Evolutionary conservation across 805 yeast species (phyloP).

Genomic region (Saturnispora saitoi): DNA sequence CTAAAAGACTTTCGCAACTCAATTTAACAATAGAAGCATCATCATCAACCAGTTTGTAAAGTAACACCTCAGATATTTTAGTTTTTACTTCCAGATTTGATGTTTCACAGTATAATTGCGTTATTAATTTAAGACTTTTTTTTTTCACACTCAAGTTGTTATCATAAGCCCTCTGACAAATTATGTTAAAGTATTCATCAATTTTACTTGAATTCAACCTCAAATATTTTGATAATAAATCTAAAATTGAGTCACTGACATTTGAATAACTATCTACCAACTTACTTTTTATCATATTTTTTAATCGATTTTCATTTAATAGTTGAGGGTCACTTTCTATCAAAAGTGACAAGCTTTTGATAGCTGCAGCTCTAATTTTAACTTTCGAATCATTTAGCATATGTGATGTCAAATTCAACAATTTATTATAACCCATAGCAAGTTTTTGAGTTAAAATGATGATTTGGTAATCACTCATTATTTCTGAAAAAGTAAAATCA

Average conservation of each 20-base stretch:
- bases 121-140: slow-evolving; percentile 47
- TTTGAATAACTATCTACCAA: slow-evolving; percentile 57
- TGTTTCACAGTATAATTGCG: slow-evolving; percentile 36
- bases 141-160: slow-evolving; percentile 57
- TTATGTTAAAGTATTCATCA: slow-evolving; percentile 39
- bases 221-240: slow-evolving; percentile 46
- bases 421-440: slow-evolving; percentile 39
- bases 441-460: slow-evolving; percentile 28
- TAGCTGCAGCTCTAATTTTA: slow-evolving; percentile 52
- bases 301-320: slow-evolving; percentile 42
- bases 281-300: slow-evolving; percentile 40
- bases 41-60: slow-evolving; percentile 58
- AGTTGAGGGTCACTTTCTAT: slow-evolving; percentile 45
- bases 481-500: neutral
- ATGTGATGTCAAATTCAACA: slow-evolving; percentile 40
- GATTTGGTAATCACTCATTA: slow-evolving; percentile 15
- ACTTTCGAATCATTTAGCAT: slow-evolving; percentile 41
- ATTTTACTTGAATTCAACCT: slow-evolving; percentile 36
- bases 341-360: slow-evolving; percentile 51
- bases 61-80: slow-evolving; percentile 40
- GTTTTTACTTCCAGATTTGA: slow-evolving; percentile 28
- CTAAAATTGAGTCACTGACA: slow-evolving; percentile 70
- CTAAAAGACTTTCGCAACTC: slow-evolving; percentile 31
- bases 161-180: slow-evolving; percentile 46
- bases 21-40: slow-evolving; percentile 46